phyloP scores from a whole-genome alignment of 2,329 filamentous ascomycete genomes.

The Pseudocercospora cruenta region DNA sequence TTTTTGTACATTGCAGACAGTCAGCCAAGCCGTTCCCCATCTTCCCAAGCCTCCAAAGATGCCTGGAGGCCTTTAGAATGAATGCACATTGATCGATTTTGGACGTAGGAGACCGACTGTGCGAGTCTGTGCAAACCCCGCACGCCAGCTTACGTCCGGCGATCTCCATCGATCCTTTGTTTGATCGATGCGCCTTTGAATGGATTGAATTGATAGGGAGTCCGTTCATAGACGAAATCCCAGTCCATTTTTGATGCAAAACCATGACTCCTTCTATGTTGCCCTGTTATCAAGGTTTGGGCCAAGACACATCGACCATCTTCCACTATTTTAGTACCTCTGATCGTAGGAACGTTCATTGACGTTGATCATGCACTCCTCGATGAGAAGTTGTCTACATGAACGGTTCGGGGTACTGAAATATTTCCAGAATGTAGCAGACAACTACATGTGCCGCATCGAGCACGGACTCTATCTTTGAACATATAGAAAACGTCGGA shows the following conservation, averaged over 20 bases:
- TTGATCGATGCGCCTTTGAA: not conserved
- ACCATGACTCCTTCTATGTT: not conserved
- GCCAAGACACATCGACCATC: not conserved
- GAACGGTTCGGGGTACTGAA: not conserved
- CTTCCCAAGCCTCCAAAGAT: not conserved
- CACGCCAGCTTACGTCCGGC: not conserved
- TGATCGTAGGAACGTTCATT: not conserved
- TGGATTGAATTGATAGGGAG: not conserved
- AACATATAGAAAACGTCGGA: too few species aligned
- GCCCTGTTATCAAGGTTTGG: not conserved
- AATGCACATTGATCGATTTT: not conserved
- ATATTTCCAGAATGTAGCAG: not conserved
- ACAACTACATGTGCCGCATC: not conserved
- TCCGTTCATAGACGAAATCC: not conserved
- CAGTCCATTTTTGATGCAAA: not conserved
- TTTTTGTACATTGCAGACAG: too few species aligned
- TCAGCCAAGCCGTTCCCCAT: not conserved
- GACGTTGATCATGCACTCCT: not conserved
- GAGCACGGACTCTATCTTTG: too few species aligned
- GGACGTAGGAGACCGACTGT: not conserved
- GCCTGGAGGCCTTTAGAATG: not conserved
- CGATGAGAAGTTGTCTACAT: not conserved
- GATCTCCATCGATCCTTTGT: not conserved
- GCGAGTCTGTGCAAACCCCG: not conserved
- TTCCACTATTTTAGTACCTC: not conserved